phyloP scores from a whole-genome alignment of 768 basidiomycete species.

The Boletus rex-veris region DNA sequence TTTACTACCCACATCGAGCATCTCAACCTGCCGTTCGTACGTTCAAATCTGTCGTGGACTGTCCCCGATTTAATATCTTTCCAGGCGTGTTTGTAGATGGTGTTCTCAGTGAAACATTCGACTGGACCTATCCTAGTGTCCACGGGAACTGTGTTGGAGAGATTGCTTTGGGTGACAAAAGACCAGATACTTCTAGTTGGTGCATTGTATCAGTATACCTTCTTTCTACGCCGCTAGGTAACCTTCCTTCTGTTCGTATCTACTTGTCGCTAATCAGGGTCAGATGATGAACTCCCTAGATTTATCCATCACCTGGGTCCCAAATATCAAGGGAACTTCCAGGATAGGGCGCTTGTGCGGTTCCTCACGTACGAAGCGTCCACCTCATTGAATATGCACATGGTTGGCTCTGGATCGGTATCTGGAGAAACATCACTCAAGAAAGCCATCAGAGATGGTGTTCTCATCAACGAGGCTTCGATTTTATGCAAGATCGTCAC shows the following conservation, averaged over 20 bases:
- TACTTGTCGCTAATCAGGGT: conserved; percentile 11
- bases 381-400: conserved; percentile 78
- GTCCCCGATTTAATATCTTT: background rate
- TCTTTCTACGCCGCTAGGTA: conserved; percentile 57
- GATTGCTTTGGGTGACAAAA: conserved; percentile 57
- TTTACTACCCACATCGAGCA: conserved; percentile 57
- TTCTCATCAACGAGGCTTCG: conserved; percentile 35
- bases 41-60: conserved; percentile 16
- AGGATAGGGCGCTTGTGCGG: conserved; percentile 62
- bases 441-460: conserved; percentile 41
- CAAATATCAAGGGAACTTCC: conserved; percentile 71
- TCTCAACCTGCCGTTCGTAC: conserved; percentile 60
- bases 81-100: conserved; percentile 77
- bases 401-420: conserved; percentile 48
- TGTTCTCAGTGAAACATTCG: conserved; percentile 55
- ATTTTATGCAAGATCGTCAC: conserved; percentile 43
- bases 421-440: conserved; percentile 39
- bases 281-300: conserved; percentile 69
- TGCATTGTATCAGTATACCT: conserved; percentile 66
- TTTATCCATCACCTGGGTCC: conserved; percentile 82
- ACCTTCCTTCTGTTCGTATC: background rate
- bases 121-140: conserved; percentile 60
- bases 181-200: conserved; percentile 45
- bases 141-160: conserved; percentile 35
- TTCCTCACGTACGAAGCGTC: conserved; percentile 85